These are phyloP conservation scores for Penicillium paneum DNA, from an alignment of 2,329 filamentous ascomycete species.

Conservation along the genomic window DNA sequence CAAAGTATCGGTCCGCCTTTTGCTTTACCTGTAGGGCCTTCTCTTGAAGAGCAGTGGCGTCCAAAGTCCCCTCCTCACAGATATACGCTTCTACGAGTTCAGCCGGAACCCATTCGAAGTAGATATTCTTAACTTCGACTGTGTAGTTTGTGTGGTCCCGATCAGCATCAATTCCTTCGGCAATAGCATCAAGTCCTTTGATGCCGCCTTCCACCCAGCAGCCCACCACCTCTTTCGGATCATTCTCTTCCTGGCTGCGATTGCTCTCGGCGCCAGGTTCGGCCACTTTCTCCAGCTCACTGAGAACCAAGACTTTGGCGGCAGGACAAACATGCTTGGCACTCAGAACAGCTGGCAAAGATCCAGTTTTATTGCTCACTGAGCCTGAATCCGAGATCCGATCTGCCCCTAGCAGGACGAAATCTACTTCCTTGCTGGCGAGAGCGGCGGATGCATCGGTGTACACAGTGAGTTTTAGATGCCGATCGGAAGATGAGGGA, in stretches of 20 bases:
- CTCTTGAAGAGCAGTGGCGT: conserved; percentile 20
- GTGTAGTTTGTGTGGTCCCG: conserved; percentile 15
- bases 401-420: conserved; percentile 64
- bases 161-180: conserved; percentile 12
- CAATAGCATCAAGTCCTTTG: conserved; percentile 24
- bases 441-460: conserved; percentile 60
- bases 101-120: conserved; percentile 60
- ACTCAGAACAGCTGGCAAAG: conserved; percentile 56
- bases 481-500: conserved; percentile 16
- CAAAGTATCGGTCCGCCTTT: conserved; percentile 22
- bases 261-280: conserved; percentile 49
- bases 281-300: conserved; percentile 62
- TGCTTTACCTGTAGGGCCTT: conserved; percentile 23
- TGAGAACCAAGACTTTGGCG: conserved; percentile 54
- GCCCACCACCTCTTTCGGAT: conserved; percentile 49
- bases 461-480: conserved; percentile 49
- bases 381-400: conserved; percentile 56
- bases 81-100: conserved; percentile 54
- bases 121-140: conserved; percentile 46
- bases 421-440: conserved; percentile 51
- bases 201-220: conserved; percentile 43
- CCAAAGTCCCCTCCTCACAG: conserved; percentile 51
- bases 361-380: conserved; percentile 66
- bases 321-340: conserved; percentile 49
- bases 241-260: conserved; percentile 53